phyloP scores from a whole-genome alignment of 2,329 filamentous ascomycete genomes.

The Claviceps capensis region DNA sequence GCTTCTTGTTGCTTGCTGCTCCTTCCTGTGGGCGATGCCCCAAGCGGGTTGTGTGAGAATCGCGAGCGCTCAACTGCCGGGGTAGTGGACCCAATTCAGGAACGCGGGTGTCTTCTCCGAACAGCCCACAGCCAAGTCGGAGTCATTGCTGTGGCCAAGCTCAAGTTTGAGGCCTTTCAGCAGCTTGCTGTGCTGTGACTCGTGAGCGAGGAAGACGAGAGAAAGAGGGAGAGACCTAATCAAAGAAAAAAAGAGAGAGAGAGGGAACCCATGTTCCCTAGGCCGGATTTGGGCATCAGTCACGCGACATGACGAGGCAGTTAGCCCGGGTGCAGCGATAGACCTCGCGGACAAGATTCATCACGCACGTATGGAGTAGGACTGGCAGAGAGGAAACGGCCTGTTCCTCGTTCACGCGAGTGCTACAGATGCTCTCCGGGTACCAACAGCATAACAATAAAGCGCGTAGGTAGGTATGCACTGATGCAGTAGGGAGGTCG shows the following conservation, averaged over 20 bases:
- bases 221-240: background rate
- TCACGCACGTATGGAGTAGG: no score
- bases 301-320: background rate
- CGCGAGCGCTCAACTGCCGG: background rate
- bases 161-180: no score
- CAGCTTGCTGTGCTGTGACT: no score
- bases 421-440: no score
- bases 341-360: no score
- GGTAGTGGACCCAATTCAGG: background rate
- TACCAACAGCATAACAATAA: no score
- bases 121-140: background rate
- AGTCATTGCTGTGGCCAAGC: no score
- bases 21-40: background rate
- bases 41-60: background rate
- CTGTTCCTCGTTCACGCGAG: no score
- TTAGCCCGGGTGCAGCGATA: background rate
- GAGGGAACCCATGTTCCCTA: background rate
- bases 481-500: no score
- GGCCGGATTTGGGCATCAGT: background rate
- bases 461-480: no score
- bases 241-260: background rate
- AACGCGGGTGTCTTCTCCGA: background rate
- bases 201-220: background rate
- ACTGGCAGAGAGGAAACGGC: no score
- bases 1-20: background rate